A percentile compares a stretch with the other conserved stretches of the same genome.
Evolutionary conservation across 1,284 basidiomycete species (phyloP).

Genomic region (Marasmius sp.): DNA sequence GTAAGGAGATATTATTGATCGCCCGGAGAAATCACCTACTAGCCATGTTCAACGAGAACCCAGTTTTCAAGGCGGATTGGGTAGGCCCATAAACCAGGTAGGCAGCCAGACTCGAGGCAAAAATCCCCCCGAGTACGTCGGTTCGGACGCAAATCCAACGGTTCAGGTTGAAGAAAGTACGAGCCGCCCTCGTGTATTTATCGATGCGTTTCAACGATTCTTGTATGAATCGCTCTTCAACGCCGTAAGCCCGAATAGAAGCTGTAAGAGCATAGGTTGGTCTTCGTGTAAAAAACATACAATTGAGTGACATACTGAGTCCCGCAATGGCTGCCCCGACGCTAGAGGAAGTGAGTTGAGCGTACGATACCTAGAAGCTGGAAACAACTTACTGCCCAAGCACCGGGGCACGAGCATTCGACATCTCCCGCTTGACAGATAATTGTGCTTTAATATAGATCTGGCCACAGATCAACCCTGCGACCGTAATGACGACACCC

Average conservation of each 20-base stretch:
- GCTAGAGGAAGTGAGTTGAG: constrained; percentile 36
- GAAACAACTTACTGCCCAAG: constrained; percentile 41
- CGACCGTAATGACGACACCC: constrained; percentile 38
- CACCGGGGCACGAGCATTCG: constrained; percentile 57
- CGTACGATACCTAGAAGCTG: not conserved
- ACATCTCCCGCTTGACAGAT: constrained; percentile 62
- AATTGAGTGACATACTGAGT: constrained; percentile 43
- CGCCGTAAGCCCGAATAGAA: constrained; percentile 44
- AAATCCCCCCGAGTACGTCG: constrained; percentile 39
- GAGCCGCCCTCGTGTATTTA: constrained; percentile 34
- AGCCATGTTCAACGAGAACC: constrained; percentile 55
- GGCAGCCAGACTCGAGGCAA: constrained; percentile 38
- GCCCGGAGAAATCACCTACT: constrained; percentile 16
- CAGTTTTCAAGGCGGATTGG: constrained; percentile 36
- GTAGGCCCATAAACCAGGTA: constrained; percentile 38
- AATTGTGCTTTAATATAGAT: constrained; percentile 62
- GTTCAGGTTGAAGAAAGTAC: constrained; percentile 46
- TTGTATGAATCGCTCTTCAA: constrained; percentile 36
- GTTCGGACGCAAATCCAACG: constrained; percentile 52
- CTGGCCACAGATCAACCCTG: constrained; percentile 14
- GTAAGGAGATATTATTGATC: not conserved
- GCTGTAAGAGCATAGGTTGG: not conserved
- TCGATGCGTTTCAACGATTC: constrained; percentile 40
- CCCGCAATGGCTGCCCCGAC: constrained; percentile 71
- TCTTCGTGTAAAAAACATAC: not conserved